Evolutionary conservation across 2,329 filamentous ascomycete species (phyloP).

Genomic region (Herpotrichia juniperi): DNA sequence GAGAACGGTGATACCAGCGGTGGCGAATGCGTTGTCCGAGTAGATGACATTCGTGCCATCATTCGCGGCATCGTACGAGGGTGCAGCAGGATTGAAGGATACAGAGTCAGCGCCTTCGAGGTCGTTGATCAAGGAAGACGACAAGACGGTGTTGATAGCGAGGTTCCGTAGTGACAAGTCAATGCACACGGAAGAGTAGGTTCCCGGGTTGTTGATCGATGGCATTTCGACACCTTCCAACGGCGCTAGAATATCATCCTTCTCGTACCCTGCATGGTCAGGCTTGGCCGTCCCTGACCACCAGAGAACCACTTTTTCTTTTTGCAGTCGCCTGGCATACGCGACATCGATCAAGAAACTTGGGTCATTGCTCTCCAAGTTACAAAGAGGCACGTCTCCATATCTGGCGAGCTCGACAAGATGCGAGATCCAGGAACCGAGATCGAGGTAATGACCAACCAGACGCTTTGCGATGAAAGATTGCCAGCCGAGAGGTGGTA

Average conservation of each 20-base stretch:
- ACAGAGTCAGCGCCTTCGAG: slow-evolving; percentile 88
- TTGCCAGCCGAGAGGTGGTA: slow-evolving; percentile 95
- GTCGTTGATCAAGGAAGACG: slow-evolving; percentile 95
- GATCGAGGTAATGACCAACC: slow-evolving; percentile 86
- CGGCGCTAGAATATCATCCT: slow-evolving; percentile 82
- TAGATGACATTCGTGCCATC: slow-evolving; percentile 74
- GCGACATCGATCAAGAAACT: slow-evolving; percentile 94
- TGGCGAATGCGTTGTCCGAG: slow-evolving; percentile 90
- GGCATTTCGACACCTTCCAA: slow-evolving; percentile 92
- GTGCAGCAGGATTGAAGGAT: slow-evolving; percentile 78
- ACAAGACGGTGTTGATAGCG: slow-evolving; percentile 96
- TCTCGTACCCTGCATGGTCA: slow-evolving; percentile 95
- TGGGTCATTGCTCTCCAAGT: slow-evolving; percentile 92
- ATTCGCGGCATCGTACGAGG: slow-evolving; percentile 63
- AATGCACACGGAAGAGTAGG: slow-evolving; percentile 95
- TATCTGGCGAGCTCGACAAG: slow-evolving; percentile 87
- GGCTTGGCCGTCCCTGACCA: slow-evolving; percentile 89
- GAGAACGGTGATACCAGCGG: slow-evolving; percentile 85
- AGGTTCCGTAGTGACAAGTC: slow-evolving; percentile 93
- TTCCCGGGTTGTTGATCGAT: slow-evolving; percentile 88
- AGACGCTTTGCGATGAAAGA: slow-evolving; percentile 83
- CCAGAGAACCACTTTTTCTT: slow-evolving; percentile 94
- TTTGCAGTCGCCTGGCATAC: slow-evolving; percentile 87
- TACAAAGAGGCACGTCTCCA: slow-evolving; percentile 92
- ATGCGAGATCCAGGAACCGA: slow-evolving; percentile 92